Evolutionary conservation across 352 stramenopile genomes (phyloP).

Genomic region (Phytophthora agathidicida): DNA sequence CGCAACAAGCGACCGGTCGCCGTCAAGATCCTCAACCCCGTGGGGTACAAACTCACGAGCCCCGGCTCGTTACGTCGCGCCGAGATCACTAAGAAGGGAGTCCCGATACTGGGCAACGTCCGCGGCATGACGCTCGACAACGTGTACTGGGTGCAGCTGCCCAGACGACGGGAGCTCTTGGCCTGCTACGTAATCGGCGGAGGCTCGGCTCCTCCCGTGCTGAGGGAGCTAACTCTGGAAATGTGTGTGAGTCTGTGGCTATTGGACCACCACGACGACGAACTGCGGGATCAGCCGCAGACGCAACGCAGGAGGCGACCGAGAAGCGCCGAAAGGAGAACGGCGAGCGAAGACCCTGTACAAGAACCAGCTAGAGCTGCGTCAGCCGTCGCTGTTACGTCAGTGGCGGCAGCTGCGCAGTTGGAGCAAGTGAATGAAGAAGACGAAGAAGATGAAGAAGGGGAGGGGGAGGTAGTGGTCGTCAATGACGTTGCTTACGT

Average conservation of each 20-base stretch:
- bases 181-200: slow-evolving; percentile 67
- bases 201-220: slow-evolving; percentile 7
- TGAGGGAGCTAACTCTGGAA: slow-evolving; percentile 82
- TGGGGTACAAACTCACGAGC: slow-evolving; percentile 93
- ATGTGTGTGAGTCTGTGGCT: slow-evolving; percentile 89
- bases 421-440: slow-evolving; percentile 14
- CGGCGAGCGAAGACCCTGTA: slow-evolving; percentile 44
- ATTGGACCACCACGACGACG: slow-evolving; percentile 71
- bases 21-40: slow-evolving; percentile 97
- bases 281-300: slow-evolving; percentile 26
- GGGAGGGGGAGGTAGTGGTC: slow-evolving; percentile 19
- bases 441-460: slow-evolving; percentile 1
- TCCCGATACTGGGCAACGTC: slow-evolving; percentile 51
- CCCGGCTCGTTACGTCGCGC: slow-evolving; percentile 73
- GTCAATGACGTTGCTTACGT: slow-evolving; percentile 37
- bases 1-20: slow-evolving; percentile 85
- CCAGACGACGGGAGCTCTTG: slow-evolving; percentile 64
- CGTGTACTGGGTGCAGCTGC: slow-evolving; percentile 79
- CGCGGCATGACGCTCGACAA: slow-evolving; percentile 77
- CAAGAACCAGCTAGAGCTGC: slow-evolving; percentile 25
- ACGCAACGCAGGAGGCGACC: slow-evolving; percentile 11
- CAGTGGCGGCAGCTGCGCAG: neutral
- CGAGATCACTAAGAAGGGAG: slow-evolving; percentile 86
- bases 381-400: slow-evolving; percentile 3
- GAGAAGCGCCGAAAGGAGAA: slow-evolving; percentile 2